phyloP scores from a whole-genome alignment of 1,284 basidiomycete genomes.

The Austropuccinia psidii region DNA sequence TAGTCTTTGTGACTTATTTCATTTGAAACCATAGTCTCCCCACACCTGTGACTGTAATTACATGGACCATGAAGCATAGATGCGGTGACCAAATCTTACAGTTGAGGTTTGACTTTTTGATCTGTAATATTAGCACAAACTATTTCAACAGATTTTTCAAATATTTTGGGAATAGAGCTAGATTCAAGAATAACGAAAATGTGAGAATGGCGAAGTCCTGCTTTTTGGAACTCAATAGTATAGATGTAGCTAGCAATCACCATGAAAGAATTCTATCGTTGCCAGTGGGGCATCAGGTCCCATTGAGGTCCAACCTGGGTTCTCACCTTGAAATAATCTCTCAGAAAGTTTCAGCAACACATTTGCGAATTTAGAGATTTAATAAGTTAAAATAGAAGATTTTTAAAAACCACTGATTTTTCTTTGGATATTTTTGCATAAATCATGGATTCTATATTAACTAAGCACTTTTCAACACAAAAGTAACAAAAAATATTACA shows the following conservation, averaged over 20 bases:
- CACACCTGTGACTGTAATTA: neutral
- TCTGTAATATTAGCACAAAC: neutral
- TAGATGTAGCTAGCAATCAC: neutral
- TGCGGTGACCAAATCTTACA: neutral
- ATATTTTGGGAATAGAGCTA: neutral
- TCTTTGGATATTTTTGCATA: too few relatives aligned
- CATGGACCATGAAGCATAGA: constrained; percentile 12
- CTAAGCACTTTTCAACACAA: too few relatives aligned
- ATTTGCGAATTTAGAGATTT: too few relatives aligned
- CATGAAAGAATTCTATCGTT: too few relatives aligned
- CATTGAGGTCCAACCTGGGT: too few relatives aligned
- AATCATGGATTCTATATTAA: too few relatives aligned
- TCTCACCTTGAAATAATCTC: too few relatives aligned
- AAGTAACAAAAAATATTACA: too few relatives aligned
- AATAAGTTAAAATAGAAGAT: too few relatives aligned
- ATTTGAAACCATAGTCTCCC: neutral
- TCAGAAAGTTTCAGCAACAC: too few relatives aligned
- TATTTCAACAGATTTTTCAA: neutral
- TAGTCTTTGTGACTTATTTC: neutral
- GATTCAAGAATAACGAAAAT: neutral
- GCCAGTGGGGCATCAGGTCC: too few relatives aligned
- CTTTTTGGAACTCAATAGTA: constrained; percentile 23
- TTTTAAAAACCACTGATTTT: too few relatives aligned
- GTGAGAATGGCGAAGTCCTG: constrained; percentile 3
- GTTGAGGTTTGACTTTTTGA: neutral